A percentile compares a stretch with the other conserved stretches of the same genome.
Conservation (phyloP, 805 yeast species). For the Wickerhamomyces hampshirensis region DNA sequence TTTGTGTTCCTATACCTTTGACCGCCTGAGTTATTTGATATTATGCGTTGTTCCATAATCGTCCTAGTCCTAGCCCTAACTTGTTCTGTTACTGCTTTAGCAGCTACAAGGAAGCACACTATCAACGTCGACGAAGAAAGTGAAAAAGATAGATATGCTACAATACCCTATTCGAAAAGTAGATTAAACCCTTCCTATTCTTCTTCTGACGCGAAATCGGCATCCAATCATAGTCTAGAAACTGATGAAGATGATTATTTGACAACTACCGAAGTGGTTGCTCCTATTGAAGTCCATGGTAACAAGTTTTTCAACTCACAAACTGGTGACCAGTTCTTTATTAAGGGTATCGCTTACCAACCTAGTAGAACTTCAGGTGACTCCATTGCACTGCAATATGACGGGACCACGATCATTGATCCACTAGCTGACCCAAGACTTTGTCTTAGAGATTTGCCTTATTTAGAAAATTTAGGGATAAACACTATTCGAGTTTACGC, state of each 20-base stretch:
- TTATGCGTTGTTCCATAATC: no score
- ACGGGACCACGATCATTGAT: slow-evolving; percentile 44
- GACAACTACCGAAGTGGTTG: background rate
- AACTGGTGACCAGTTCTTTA: slow-evolving; percentile 78
- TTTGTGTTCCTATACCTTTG: no score
- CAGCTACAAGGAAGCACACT: no score
- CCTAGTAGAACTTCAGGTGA: slow-evolving; percentile 44
- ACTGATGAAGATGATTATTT: background rate
- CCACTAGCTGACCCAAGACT: slow-evolving; percentile 68
- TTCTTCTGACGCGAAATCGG: no score
- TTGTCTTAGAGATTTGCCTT: slow-evolving; percentile 83
- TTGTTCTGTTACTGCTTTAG: no score
- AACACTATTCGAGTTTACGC: slow-evolving; percentile 87
- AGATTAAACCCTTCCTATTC: no score
- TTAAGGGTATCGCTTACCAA: slow-evolving; percentile 88
- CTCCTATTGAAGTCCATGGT: slow-evolving; percentile 59
- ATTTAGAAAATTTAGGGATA: slow-evolving; percentile 59
- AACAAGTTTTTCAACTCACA: slow-evolving; percentile 71
- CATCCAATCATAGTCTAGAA: no score
- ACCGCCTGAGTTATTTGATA: no score
- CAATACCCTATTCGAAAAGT: no score
- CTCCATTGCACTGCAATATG: slow-evolving; percentile 15
- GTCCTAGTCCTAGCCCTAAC: no score
- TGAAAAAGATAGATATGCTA: no score
- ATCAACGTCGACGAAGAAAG: no score